Base-by-base conservation (phyloP, 495 filamentous ascomycete species). In the Penicillium canescens region DNA sequence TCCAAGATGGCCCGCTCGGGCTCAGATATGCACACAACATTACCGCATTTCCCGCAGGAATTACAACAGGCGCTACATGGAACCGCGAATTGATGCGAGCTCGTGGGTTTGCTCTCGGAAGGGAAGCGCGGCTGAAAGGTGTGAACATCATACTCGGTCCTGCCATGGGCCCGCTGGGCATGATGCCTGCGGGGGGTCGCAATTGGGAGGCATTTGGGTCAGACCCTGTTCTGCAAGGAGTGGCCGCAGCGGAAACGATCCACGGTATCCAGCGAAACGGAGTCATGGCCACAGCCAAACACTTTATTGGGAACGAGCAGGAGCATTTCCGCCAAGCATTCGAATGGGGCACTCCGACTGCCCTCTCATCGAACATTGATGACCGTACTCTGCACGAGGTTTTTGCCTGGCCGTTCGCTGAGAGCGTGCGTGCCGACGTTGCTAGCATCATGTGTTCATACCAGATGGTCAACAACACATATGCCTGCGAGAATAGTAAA, bases 401-500 rank as follows among this genome's bases (percentile, higher is more conserved):
- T 35, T 96, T 96, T 52, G 76, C 88, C 9, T 96, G 92, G 92
- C 91, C 91, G 1, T 97, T 97, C 62, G 88, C 85, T 0, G 91
- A 98, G 54, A 84, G 86, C 42, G 79, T 98, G 35, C 85, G 86
- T 45, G 90, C 90, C 8, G 91, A 91, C n/a, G 92, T 97, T 10
- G 93, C 81, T 0, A 88, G 86, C 36, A 75, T 96, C 23, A 96
- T 96, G 91, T 94, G 91, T 72, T 81, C 83, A 24, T 95, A 96
- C 63, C 91, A 96, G 60, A 85, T 86, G 82, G 81, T 95, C 56
- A 98, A 98, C 68, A 92, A 92, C 65, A 90, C 87, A 47, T 91
- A 96, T 67, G 82, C 91, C 2, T 98, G 93, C 60, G 87, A 89
- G 20, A 98, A 97, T 70, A 93, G 89, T 68, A 94, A 96, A 67